Evolutionary conservation across 2,329 filamentous ascomycete genomes (phyloP).

Genomic region (Simplicillium sp.): DNA sequence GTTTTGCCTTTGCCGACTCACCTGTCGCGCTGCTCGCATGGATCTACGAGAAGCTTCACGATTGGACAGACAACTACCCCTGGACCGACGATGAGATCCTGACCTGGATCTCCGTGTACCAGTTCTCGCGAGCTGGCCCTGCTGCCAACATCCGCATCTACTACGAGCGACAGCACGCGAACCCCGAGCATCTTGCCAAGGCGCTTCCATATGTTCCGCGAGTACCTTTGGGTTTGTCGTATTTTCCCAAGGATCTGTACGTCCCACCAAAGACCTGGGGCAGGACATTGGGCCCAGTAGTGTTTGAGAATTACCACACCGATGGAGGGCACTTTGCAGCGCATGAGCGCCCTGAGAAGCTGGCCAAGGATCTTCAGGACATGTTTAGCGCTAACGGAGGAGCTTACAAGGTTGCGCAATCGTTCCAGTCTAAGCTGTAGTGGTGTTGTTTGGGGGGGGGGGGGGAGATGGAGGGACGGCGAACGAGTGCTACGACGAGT

Average conservation of each 20-base stretch:
- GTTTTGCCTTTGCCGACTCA: conserved; percentile 56
- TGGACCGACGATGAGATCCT: conserved; percentile 67
- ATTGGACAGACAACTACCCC: conserved; percentile 61
- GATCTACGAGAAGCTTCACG: conserved; percentile 69
- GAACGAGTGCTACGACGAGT: too few species aligned
- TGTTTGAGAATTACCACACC: conserved; percentile 39
- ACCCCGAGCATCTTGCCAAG: conserved; percentile 11
- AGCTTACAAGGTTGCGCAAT: conserved; percentile 25
- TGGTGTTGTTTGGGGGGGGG: too few species aligned
- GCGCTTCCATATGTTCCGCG: conserved; percentile 15
- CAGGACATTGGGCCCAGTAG: conserved; percentile 44
- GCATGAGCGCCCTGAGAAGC: conserved; percentile 39
- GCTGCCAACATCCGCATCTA: conserved; percentile 60
- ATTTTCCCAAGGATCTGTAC: conserved; percentile 46
- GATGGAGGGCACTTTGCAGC: conserved; percentile 49
- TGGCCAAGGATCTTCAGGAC: conserved; percentile 38
- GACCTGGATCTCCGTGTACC: conserved; percentile 64
- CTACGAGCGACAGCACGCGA: conserved; percentile 49
- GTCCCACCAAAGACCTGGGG: conserved; percentile 45
- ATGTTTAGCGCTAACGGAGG: conserved; percentile 45
- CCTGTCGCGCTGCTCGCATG: conserved; percentile 61
- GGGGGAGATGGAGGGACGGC: too few species aligned
- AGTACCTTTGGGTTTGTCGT: conserved; percentile 31
- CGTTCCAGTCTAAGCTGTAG: conserved; percentile 2
- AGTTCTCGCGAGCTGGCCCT: conserved; percentile 56